Base-by-base conservation (phyloP, 495 filamentous ascomycete genomes). In the Cercophora scortea region DNA sequence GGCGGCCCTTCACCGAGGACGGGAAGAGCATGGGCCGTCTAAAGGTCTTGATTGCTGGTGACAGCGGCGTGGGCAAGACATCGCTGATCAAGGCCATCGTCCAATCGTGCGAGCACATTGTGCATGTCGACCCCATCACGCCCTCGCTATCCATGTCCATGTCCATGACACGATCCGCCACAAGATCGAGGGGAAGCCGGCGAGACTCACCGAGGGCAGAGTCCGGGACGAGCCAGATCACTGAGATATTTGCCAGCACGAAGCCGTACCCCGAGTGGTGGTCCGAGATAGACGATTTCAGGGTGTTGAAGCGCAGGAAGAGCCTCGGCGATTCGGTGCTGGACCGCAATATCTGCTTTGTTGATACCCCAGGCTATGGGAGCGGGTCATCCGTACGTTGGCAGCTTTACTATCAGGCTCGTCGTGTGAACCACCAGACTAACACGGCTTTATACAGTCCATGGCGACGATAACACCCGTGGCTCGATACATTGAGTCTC, bases 51-150 rank as follows among this genome's bases (percentile, higher is more conserved):
- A 73, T 97, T 57, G 89, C 90, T 47, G 93, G 93, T 32, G 81
- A 86, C 62, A 78, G 85, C 59, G 90, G 93, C 25, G 61, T 82
- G 48, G 92, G 92, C 9, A 97, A 97, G 74, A 92, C 92, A 13
- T 90, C 88, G 19, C 73, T 96, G 47, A 89, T 97, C 56, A 91
- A 90, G 64, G 89, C 89, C 0, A 91, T 99, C 49, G 88, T 95
- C 11, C 93, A 96, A 63, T 79, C 73, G n/a, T 96, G 92, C 63
- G 88, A 95, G 61, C 89, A 96, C 64, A 95, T 99, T 53, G 93
- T 97, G 2, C 93, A 98, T 66, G 87, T 96, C 47, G 93, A 98
- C 64, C 82, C 89, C 0, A 73, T 94, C 34, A 70, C 79, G 6
- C 67, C 79, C 10, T 71, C 66, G 52, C 58, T 51, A 19, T 52